A percentile compares a stretch with the other conserved stretches of the same genome.
phyloP scores from a whole-genome alignment of 106 monocot genomes.

The Allium sativum region DNA sequence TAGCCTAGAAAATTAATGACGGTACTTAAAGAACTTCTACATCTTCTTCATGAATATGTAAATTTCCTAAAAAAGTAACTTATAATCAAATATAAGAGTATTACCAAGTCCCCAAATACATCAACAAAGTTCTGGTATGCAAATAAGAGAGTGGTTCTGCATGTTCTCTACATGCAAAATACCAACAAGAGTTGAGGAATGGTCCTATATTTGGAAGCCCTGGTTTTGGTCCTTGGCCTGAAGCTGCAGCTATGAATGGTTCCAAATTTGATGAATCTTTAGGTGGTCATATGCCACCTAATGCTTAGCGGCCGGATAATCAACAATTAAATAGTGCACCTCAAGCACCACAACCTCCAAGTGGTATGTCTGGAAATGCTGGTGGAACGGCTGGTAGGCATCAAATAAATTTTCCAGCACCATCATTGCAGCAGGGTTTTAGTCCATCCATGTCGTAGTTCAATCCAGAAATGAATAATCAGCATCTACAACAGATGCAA shows the following conservation, averaged over 20 bases:
- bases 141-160: too few relatives aligned
- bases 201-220: slow-evolving; percentile 95
- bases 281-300: slow-evolving; percentile 32
- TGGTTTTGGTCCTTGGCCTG: slow-evolving; percentile 76
- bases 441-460: slow-evolving; percentile 42
- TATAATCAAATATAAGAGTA: too few relatives aligned
- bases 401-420: not conserved
- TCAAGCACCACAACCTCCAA: too few relatives aligned
- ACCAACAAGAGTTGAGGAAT: too few relatives aligned
- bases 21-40: too few relatives aligned
- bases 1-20: too few relatives aligned
- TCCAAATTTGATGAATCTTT: slow-evolving; percentile 45
- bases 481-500: slow-evolving; percentile 52
- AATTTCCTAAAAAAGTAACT: too few relatives aligned
- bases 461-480: slow-evolving; percentile 29
- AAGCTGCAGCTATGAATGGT: slow-evolving; percentile 43
- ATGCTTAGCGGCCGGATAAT: slow-evolving; percentile 42
- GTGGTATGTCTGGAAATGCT: slow-evolving; percentile 25
- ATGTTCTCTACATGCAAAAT: too few relatives aligned
- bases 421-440: slow-evolving; percentile 28
- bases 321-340: slow-evolving; percentile 33
- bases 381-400: not conserved
- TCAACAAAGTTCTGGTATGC: too few relatives aligned
- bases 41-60: too few relatives aligned
- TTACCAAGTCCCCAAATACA: too few relatives aligned